Evolutionary conservation across 179 eudicot species (phyloP).

Genomic region (Sideroxylon spinosum): DNA sequence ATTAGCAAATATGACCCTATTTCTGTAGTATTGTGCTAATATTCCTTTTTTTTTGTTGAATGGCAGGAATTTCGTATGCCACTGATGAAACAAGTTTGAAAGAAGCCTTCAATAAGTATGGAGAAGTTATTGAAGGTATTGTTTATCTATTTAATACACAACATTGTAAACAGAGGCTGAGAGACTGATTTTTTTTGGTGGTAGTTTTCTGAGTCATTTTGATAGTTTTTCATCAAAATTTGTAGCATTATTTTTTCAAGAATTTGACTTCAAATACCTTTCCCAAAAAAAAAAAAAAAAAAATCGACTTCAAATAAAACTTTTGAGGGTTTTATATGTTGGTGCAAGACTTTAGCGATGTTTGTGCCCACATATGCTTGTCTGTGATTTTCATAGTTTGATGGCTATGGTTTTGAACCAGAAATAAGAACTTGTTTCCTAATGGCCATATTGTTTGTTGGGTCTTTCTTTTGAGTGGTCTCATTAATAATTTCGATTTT

Average conservation of each 20-base stretch:
- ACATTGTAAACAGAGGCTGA: background rate
- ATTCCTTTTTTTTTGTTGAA: background rate
- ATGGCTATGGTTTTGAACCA: background rate
- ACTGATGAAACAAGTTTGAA: constrained; percentile 49
- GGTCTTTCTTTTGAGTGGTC: no score
- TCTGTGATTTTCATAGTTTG: background rate
- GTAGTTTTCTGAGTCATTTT: background rate
- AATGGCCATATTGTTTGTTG: no score
- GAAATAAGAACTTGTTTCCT: background rate
- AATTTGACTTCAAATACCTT: background rate
- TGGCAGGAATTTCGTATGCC: constrained; percentile 58
- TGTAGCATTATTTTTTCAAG: background rate
- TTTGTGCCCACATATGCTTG: background rate
- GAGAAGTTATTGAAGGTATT: constrained; percentile 60
- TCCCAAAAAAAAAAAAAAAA: no score
- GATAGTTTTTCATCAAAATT: background rate
- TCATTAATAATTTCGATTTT: no score
- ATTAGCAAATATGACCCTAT: background rate
- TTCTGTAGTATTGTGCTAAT: background rate
- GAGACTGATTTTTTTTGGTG: background rate
- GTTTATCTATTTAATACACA: background rate
- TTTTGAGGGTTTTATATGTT: background rate
- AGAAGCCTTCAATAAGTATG: constrained; percentile 57
- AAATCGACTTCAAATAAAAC: background rate
- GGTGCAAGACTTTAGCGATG: background rate